Conservation (phyloP, 2,329 filamentous ascomycete genomes). For the Nigrograna mackinnonii region DNA sequence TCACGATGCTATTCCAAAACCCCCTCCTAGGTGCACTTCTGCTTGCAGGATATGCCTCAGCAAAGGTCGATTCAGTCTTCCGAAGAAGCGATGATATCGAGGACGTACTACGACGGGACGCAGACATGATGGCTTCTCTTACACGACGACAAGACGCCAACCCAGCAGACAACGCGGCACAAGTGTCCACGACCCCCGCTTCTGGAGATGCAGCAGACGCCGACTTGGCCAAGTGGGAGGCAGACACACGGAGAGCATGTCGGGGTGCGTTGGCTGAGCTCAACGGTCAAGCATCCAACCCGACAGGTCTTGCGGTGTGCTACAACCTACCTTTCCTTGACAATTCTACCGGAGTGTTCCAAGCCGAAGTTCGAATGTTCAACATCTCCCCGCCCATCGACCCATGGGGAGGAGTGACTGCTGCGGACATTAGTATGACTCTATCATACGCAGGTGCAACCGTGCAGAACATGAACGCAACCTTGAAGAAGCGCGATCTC, state of each 20-base stretch:
- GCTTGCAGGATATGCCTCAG: slow-evolving; percentile 34
- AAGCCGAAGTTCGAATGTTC: slow-evolving; percentile 77
- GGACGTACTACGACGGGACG: slow-evolving; percentile 34
- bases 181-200: slow-evolving; percentile 33
- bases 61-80: slow-evolving; percentile 30
- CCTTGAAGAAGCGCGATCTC: slow-evolving; percentile 32
- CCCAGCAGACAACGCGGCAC: slow-evolving; percentile 26
- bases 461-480: slow-evolving; percentile 42
- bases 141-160: slow-evolving; percentile 40
- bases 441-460: slow-evolving; percentile 47
- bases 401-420: slow-evolving; percentile 48
- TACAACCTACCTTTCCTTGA: slow-evolving; percentile 79
- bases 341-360: slow-evolving; percentile 69
- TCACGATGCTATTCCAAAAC: slow-evolving; percentile 34
- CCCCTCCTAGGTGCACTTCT: slow-evolving; percentile 32
- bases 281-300: slow-evolving; percentile 64
- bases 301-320: slow-evolving; percentile 77
- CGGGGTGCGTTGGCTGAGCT: slow-evolving; percentile 58
- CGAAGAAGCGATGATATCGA: slow-evolving; percentile 34
- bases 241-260: slow-evolving; percentile 59
- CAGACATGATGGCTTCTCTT: slow-evolving; percentile 36
- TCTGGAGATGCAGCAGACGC: slow-evolving; percentile 37
- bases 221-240: slow-evolving; percentile 38
- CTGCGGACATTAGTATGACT: slow-evolving; percentile 45
- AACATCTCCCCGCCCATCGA: slow-evolving; percentile 63